phyloP scores from a whole-genome alignment of 495 filamentous ascomycete species.

The Aspergillus funiculosus region DNA sequence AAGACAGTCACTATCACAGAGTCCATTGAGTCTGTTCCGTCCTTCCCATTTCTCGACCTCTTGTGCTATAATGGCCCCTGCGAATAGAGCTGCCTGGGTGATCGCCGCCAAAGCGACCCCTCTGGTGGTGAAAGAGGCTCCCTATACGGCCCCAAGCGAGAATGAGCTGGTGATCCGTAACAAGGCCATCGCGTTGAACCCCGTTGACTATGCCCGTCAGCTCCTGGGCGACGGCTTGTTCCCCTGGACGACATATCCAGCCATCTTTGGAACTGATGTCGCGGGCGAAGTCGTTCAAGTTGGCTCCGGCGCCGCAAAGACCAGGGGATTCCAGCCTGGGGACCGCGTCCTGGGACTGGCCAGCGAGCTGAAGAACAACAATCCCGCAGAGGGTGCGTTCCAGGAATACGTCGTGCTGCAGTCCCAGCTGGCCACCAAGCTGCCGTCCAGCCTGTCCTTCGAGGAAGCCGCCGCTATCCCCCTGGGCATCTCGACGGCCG shows the following conservation, averaged over 20 bases:
- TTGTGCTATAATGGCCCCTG: background rate
- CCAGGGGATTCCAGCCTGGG: slow-evolving; percentile 20
- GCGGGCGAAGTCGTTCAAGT: slow-evolving; percentile 32
- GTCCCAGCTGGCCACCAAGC: background rate
- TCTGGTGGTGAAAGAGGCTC: background rate
- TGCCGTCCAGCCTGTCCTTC: slow-evolving; percentile 17
- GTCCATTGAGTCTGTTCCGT: too few relatives aligned
- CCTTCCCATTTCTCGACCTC: background rate
- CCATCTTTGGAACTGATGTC: slow-evolving; percentile 39
- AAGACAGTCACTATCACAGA: too few relatives aligned
- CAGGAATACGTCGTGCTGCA: slow-evolving; percentile 21
- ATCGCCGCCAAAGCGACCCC: background rate
- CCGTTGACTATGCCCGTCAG: background rate
- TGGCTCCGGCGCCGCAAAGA: slow-evolving; percentile 22
- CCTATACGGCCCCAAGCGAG: background rate
- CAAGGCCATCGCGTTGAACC: background rate
- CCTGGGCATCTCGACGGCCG: slow-evolving; percentile 45
- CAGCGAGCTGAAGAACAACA: background rate
- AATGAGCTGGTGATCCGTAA: background rate
- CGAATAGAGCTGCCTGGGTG: background rate
- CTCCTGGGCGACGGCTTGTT: background rate
- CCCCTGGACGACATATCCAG: slow-evolving; percentile 2
- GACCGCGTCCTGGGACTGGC: slow-evolving; percentile 24
- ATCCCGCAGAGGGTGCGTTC: slow-evolving; percentile 19
- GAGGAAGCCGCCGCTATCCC: slow-evolving; percentile 34